Evolutionary conservation across 495 filamentous ascomycete species (phyloP), one percentile per base, ranked within the genome.

Genomic region (Aspergillus campestris): DNA sequence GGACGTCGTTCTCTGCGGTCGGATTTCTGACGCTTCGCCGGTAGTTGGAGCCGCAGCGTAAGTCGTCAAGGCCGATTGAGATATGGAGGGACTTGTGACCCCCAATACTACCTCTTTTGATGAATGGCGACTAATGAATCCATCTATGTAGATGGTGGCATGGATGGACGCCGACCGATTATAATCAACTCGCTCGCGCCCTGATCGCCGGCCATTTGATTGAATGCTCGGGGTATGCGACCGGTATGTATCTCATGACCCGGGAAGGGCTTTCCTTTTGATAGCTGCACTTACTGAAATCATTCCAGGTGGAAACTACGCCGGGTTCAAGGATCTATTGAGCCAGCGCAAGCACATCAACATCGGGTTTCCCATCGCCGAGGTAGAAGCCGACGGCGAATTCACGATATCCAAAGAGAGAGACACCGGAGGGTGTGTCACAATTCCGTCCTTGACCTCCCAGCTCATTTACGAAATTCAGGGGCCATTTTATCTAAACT

Each of bases 391-490:
- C 0, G 56, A 60, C 35, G 72, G 72, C 5, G 41, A 47, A 3
- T 61, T 52, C 28, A 55, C 48, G 14, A 51, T 43, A 15, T 44
- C 47, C 9, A 9, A 41, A 2, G 31, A 12, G 6, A 42, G 30
- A n/a, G 47, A 45, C 14, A 24, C 18, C 18, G 18, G 18, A 24
- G 48, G 52, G 8, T 24, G 38, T 1, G 48, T 39, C 13, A 66
- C 57, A 6, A 60, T 56, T 8, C 57, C 71, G 15, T 71, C 66
- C 1, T 55, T 66, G 18, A 70, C 60, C 27, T 60, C 50, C 32
- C 66, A 75, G 45, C 47, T 74, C 3, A 39, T 75, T 10, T 75
- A 77, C 48, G 73, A 77, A 51, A 63, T 75, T 24, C 72, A 75
- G 43, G 73, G 73, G 0, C 58, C 55, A 7, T 51, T 58, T 14